Percentiles rank a stretch among this genome's conserved stretches.
Evolutionary conservation across 345 rosid genomes (phyloP).

Genomic region (Salix suchowensis): DNA sequence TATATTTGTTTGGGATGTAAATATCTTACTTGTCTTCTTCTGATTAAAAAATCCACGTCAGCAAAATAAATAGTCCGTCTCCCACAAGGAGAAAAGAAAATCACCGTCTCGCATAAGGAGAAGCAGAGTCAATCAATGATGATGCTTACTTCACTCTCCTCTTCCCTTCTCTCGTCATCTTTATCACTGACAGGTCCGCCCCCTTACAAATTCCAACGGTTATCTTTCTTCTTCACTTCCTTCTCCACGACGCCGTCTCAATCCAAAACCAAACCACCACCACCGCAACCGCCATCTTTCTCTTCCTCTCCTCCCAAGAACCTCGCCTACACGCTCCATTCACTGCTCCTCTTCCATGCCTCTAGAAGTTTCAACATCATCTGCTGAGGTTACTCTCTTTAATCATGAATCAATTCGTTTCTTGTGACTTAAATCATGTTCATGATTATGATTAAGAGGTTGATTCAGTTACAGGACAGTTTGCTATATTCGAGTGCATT

Average conservation of each 20-base stretch:
- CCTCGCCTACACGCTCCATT: slow-evolving; percentile 9
- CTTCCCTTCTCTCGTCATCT: background rate
- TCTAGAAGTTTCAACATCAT: slow-evolving; percentile 25
- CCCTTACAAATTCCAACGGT: background rate
- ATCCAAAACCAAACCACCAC: background rate
- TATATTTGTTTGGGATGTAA: no score
- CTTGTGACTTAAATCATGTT: background rate
- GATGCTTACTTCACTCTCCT: background rate
- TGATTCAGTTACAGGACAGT: slow-evolving; percentile 44
- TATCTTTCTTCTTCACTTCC: background rate
- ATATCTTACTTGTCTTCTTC: no score
- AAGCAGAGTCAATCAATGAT: no score
- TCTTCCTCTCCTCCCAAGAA: slow-evolving; percentile 9
- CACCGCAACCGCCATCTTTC: slow-evolving; percentile 4
- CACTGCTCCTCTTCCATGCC: slow-evolving; percentile 43
- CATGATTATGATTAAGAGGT: slow-evolving; percentile 11
- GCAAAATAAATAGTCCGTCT: no score
- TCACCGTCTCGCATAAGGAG: no score
- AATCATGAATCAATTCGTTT: background rate
- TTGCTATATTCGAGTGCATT: slow-evolving; percentile 58
- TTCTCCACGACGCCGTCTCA: slow-evolving; percentile 8
- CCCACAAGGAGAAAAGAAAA: no score
- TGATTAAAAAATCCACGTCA: no score
- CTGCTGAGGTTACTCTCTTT: slow-evolving; percentile 43
- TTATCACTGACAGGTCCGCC: background rate